Evolutionary conservation across 306 rosid genomes (phyloP).

Genomic region (Cucumis melo): DNA sequence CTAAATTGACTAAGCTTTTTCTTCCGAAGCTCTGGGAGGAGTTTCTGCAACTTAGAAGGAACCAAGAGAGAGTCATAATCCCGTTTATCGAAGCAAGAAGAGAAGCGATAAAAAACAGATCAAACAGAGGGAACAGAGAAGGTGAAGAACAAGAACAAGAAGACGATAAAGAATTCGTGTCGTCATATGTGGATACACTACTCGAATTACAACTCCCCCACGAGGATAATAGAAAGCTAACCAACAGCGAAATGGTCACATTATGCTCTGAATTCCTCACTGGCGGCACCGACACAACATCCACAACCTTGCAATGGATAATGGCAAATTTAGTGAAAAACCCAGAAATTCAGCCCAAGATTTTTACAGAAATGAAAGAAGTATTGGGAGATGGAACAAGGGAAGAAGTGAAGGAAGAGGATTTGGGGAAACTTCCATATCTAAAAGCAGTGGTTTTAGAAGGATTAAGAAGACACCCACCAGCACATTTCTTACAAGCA

Average conservation of each 20-base stretch:
- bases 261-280: conserved; percentile 30
- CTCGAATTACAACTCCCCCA: conserved; percentile 22
- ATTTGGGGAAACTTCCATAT: conserved; percentile 37
- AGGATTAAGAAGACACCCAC: conserved; percentile 37
- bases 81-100: conserved; percentile 35
- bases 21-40: conserved; percentile 28
- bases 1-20: conserved; percentile 25
- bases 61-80: conserved; percentile 17
- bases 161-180: neutral
- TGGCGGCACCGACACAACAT: conserved; percentile 42
- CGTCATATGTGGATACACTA: conserved; percentile 32
- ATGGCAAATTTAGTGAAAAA: conserved; percentile 45
- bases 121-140: neutral
- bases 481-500: conserved; percentile 33
- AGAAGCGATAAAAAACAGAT: neutral
- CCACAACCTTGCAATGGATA: conserved; percentile 26
- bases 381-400: conserved; percentile 7
- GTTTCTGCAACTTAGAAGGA: conserved; percentile 15
- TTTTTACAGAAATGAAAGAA: conserved; percentile 22
- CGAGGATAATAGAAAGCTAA: conserved; percentile 8
- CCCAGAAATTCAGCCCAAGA: conserved; percentile 27
- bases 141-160: neutral
- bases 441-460: conserved; percentile 37
- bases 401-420: conserved; percentile 31
- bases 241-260: conserved; percentile 30